Base-by-base conservation (phyloP, 2,329 filamentous ascomycete species). In the Waltergamsia citrina region DNA sequence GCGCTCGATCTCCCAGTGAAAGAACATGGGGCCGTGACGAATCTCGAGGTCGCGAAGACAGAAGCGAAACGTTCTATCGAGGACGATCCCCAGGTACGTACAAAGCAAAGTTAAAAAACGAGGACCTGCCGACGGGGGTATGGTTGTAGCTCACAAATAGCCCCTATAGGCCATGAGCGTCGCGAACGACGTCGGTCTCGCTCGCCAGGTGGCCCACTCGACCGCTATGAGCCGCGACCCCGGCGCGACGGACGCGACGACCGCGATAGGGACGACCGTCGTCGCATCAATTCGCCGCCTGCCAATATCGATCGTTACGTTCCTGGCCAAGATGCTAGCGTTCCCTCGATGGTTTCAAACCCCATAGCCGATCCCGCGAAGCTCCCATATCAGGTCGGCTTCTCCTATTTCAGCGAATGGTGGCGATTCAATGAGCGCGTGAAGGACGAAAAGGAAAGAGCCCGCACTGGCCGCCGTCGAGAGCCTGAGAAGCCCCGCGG, bases 391-490 rank as follows among this genome's bases (percentile, higher is more conserved):
- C 84, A 90, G 52, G 84, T 88, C 36, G 84, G 84, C 2, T 90
- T 90, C 57, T 88, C 83, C 11, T 90, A 81, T 56, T 90, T 85
- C 47, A 79, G 84, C 14, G 84, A 90, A 55, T 90, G 84, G 84
- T 90, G 84, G 84, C 74, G 84, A 40, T 67, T 79, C 43, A 85
- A 88, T 45, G 82, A 88, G 53, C 78, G 78, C 49, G 81, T 88
- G 51, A 88, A 86, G 56, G 82, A 88, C 33, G 83, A 88, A 40
- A 82, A 79, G 48, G 84, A 90, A 48, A 74, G 80, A 21, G 63
- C 67, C 18, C 76, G 77, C 41, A 79, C 76, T 27, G 84, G 83
- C 19, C 78, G 80, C 24, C 70, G 81, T 19, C 73, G 79, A 23
- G 74, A 79, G 43, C 70, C 78, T 9, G 75, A 77, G 18, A 65